Percentiles rank a stretch among this genome's conserved stretches.
phyloP scores from a whole-genome alignment of 1,139 yeast species.

The Groenewaldozyma sp. region DNA sequence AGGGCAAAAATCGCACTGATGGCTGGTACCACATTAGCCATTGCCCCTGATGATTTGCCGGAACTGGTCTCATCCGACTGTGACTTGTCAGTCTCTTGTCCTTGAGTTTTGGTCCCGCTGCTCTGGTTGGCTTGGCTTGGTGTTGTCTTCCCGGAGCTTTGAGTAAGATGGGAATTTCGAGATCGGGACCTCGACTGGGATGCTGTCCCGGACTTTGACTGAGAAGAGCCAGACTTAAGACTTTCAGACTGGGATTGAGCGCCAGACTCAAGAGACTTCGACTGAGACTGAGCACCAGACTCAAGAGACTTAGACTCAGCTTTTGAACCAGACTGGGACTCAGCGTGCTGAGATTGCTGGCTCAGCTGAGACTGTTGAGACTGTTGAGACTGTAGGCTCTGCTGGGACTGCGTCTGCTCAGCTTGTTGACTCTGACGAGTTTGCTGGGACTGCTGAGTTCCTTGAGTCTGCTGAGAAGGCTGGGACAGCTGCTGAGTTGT shows the following conservation, averaged over 20 bases:
- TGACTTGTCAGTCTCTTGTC: conserved; percentile 1
- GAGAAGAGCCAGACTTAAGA: too few relatives aligned
- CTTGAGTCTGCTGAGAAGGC: background rate
- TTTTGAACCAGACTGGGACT: too few relatives aligned
- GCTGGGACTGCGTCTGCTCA: conserved; percentile 2
- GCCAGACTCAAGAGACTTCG: too few relatives aligned
- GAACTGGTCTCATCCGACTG: background rate
- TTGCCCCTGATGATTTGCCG: background rate
- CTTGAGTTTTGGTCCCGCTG: conserved; percentile 4
- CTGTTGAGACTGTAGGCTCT: background rate
- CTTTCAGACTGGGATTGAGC: too few relatives aligned
- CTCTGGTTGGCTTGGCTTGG: conserved; percentile 2
- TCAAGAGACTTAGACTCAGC: too few relatives aligned
- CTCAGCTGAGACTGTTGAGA: background rate
- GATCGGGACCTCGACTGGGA: too few relatives aligned
- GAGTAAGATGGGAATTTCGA: too few relatives aligned
- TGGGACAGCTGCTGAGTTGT: background rate
- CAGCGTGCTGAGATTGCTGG: conserved; percentile 1
- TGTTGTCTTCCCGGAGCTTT: too few relatives aligned
- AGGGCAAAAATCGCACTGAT: background rate
- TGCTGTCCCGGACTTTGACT: too few relatives aligned
- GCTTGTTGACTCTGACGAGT: conserved; percentile 1
- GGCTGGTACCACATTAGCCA: background rate
- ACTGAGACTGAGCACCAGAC: too few relatives aligned
- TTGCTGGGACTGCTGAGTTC: background rate